Evolutionary conservation across 768 basidiomycete genomes (phyloP), one percentile per base, ranked within the genome.

Genomic region (Dictyophora rubrovolvata): DNA sequence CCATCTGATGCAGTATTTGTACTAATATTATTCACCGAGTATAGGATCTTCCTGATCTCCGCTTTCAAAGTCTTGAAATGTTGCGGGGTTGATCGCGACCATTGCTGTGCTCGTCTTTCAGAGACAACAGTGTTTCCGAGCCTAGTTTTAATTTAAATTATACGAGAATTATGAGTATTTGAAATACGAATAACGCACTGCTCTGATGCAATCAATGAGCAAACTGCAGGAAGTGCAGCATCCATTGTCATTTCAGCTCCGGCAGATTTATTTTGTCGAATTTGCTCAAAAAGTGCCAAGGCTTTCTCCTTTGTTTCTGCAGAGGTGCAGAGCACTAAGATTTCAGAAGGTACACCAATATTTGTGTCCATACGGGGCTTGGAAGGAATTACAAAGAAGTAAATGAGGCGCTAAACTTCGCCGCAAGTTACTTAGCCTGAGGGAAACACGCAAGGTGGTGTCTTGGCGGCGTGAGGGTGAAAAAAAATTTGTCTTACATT

Each of bases 311-410:
- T 59, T 18, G 57, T 59, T 17, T 59, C 49, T 18, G 57, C 16
- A 17, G 57, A 50, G 28, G 57, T 59, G 48, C 57, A 59, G n/a
- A 59, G 57, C 37, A 59, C 14, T 22, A 52, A 1, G 11, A 59
- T 59, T 59, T 59, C 57, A 33, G 57, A 51, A n/a, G 57, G 57
- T 35, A 59, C 18, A 22, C 57, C 57, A 20, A 51, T 14, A 59
- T 59, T 59, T 48, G 28, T 12, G 49, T 59, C 57, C 57, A 59
- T 59, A 20, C 11, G 22, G 20, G 5, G 20, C 42, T 22, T 23
- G 22, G 22, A 34, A 42, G 35, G 22, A 53, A 20, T 59, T 37
- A 48, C 49, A 51, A 53, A 36, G 57, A 59, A 59, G 49, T 23
- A 48, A 35, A 51, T 36, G 33, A 18, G 35, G 57, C 57, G 57